A percentile compares a stretch with the other conserved stretches of the same genome.
Conservation (phyloP, 2,329 filamentous ascomycete species). For the Ustulina deusta region DNA sequence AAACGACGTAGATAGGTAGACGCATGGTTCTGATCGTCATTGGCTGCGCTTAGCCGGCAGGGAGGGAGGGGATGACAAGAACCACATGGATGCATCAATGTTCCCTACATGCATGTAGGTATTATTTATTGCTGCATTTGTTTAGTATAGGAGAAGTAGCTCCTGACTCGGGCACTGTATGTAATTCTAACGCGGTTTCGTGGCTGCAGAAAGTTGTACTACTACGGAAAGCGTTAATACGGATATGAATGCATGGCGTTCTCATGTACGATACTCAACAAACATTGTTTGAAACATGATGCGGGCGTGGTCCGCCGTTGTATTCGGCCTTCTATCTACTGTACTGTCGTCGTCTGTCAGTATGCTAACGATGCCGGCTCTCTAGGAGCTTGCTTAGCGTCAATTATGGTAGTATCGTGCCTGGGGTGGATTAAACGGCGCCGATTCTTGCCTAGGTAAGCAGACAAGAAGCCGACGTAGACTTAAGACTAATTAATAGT, state of each 20-base stretch:
- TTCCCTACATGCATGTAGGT: background rate
- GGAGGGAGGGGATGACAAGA: slow-evolving; percentile 1
- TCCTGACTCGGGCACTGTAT: slow-evolving; percentile 1
- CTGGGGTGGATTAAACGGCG: slow-evolving; percentile 1
- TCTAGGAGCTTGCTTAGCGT: background rate
- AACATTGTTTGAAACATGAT: slow-evolving; percentile 11
- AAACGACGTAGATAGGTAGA: slow-evolving; percentile 11
- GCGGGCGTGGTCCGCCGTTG: background rate
- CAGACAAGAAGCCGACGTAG: slow-evolving; percentile 1
- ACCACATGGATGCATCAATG: slow-evolving; percentile 16
- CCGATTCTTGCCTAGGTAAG: slow-evolving; percentile 11
- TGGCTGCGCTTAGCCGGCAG: slow-evolving; percentile 20
- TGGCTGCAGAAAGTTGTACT: slow-evolving; percentile 9
- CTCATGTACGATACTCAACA: background rate
- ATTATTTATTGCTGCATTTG: slow-evolving; percentile 13
- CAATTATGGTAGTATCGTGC: background rate
- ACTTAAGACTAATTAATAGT: background rate
- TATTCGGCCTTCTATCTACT: background rate
- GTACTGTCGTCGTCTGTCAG: background rate
- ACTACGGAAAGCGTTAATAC: slow-evolving; percentile 15
- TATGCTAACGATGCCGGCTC: background rate
- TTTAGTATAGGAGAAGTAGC: background rate
- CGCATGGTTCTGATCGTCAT: slow-evolving; percentile 6
- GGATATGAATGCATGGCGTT: slow-evolving; percentile 2
- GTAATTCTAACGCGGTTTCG: background rate